Base-by-base conservation (phyloP, 2,329 filamentous ascomycete species). In the Trichoderma guizhouense region DNA sequence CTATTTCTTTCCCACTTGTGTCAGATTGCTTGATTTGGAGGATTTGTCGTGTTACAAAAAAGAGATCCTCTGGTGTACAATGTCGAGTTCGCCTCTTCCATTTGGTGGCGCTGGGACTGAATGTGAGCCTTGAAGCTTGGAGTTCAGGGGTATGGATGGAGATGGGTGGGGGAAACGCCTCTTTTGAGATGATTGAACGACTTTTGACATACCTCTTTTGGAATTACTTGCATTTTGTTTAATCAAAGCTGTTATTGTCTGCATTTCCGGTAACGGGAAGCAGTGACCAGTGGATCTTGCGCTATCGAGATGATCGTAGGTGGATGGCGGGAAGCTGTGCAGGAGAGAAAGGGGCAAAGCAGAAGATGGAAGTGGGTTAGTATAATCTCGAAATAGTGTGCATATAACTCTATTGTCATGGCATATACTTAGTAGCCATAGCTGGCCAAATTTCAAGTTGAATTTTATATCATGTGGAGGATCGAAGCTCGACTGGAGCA, bases 221-320 rank as follows among this genome's bases (percentile, higher is more conserved):
- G 65, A 72, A 65, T 53, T 15, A 32, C 39, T 36, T 62, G 71
- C 61, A 51, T 32, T 28, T 55, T 36, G 18, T 66, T 71, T 57
- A 65, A 55, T 61, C 28, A 51, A 62, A 69, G 15, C 9, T 47
- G 7, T 30, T n/a, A 18, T 62, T 28, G 18, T 21, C 11, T 53
- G 47, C 9, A 32, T 36, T 51, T 43, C 34, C 71, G 34, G 39
- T 21, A 34, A 21, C 65, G 58, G 71, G 60, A 60, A 32, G 65
- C 62, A 61, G 34, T 71, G 58, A 36, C 69, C 26, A 64, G 18
- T 12, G 18, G 18, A 28, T 43, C 32, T 11, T 55, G 32, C 51
- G 61, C 60, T 72, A 66, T 62, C 53, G 43, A 66, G 55, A 69
- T 36, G 18, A 66, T 24, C 5, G 28, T 53, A 28, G 55, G 34